Base-by-base conservation (phyloP, 2,329 filamentous ascomycete species). In the Colletotrichum gloeosporioides region DNA sequence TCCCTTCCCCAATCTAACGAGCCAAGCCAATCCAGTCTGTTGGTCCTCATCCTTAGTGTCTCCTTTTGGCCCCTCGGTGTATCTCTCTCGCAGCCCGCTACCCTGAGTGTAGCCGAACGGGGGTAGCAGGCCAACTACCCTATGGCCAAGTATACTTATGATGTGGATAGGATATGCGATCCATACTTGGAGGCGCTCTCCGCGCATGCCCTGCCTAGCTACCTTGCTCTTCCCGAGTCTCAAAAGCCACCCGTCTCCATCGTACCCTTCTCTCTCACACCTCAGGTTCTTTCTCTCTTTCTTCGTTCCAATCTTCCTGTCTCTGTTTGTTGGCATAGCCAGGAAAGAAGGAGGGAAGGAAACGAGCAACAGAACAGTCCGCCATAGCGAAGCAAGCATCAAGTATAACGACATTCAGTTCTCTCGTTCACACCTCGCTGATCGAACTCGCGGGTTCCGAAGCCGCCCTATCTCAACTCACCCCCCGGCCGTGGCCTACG, bases 1-100 rank as follows among this genome's bases (percentile, higher is more conserved):
- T 77, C 63, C 73, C 76, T 74, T 77, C 70, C 71, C 77, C 62
- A 75, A 74, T 78, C 77, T 76, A 73, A 77, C 67, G 64, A 77
- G 77, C 75, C 77, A 78, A 78, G 77, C 77, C 71, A 75, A 77
- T 76, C 77, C 77, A 76, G 72, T 27, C 69, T 73, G 77, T 78
- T 78, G 77, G 77, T 78, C 73, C 72, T 71, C 31, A 68, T 78
- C 66, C 69, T 76, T 73, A 68, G 73, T 73, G 75, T 76, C 71
- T 77, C 65, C 67, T 75, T 75, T 69, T 75, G 71, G 75, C 74
- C 71, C 71, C 71, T 78, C 77, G 75, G 75, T 70, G 64, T 75
- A 78, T 78, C 75, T 78, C 76, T 69, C 67, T 76, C 61, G 77
- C 73, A 75, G 73, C 76, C 77, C 70, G 76, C 71, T 78, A 77